Evolutionary conservation across 768 basidiomycete species (phyloP), one percentile per base, ranked within the genome.

Genomic region (Tricholoma furcatifolium): DNA sequence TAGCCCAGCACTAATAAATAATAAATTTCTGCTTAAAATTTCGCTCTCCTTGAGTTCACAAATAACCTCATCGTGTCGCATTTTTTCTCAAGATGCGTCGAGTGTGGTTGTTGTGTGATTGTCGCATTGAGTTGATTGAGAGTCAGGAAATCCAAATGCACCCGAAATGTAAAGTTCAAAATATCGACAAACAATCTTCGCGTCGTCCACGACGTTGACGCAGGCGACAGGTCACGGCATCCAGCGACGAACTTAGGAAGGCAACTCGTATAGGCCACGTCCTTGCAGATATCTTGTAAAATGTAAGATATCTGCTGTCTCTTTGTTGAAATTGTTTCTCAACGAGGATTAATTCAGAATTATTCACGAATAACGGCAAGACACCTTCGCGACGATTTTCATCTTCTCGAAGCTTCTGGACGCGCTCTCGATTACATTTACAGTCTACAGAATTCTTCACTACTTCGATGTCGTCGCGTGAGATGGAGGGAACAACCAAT

Each of bases 401-500:
- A 23, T 54, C 57, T 40, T 43, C 55, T 40, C 38, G 58, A 27
- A 46, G 51, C 47, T 14, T 59, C 47, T 60, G 61, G 61, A 50
- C 55, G 56, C 45, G 54, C 45, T 55, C 56, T 9, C 57, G 43
- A 38, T 45, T 44, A 17, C 56, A 40, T 21, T 49, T 30, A 24
- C 53, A 53, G 38, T 59, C 59, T 11, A 53, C 47, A n/a, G 58
- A 56, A 47, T 60, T 56, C 21, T 34, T 39, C 1, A 21, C 43
- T 1, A 46, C 41, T 20, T 60, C 60, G 10, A 48, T 56, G 32
- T 55, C 54, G 20, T 59, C 61, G 40, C 57, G 50, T 34, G 61
- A 62, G 38, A 65, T 66, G 64, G 67, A 67, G 41, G 55, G 63
- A 27, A 48, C 64, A 17, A 54, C 62, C 15, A 66, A 66, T 47